Percentiles rank a stretch among this genome's conserved stretches.
These are phyloP conservation scores for Curvularia sp. DNA, from an alignment of 2,329 filamentous ascomycete genomes.

Conservation along the genomic window DNA sequence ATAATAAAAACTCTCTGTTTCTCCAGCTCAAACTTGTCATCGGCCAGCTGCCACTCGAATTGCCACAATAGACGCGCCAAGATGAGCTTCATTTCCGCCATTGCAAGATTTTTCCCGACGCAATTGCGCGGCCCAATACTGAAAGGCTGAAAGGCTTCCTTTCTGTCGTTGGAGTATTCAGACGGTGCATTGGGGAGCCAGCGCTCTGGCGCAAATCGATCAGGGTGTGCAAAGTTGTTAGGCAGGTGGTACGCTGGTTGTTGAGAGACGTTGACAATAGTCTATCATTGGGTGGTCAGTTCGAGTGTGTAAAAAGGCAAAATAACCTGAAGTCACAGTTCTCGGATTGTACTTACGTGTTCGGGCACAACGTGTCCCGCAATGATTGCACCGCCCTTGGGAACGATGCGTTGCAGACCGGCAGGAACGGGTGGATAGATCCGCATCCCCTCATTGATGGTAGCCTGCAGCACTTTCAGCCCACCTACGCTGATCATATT, in stretches of 20 bases:
- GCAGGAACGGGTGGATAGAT: conserved; percentile 25
- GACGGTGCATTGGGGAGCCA: conserved; percentile 24
- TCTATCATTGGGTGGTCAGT: conserved; percentile 1
- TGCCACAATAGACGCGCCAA: conserved; percentile 49
- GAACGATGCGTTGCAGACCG: conserved; percentile 11
- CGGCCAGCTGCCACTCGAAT: conserved; percentile 44
- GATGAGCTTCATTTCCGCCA: conserved; percentile 49
- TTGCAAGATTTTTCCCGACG: conserved; percentile 42
- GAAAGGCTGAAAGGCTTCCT: conserved; percentile 40
- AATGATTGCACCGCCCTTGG: conserved; percentile 20
- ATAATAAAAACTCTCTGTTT: background rate
- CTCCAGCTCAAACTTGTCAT: background rate
- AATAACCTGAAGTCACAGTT: too few relatives aligned
- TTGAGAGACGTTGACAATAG: conserved; percentile 22
- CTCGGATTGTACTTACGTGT: conserved; percentile 13
- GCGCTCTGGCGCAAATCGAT: conserved; percentile 33
- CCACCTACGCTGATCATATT: background rate
- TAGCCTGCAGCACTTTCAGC: conserved; percentile 27
- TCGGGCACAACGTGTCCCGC: conserved; percentile 24
- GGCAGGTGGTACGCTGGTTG: conserved; percentile 25
- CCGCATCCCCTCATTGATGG: conserved; percentile 26
- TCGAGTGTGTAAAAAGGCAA: too few relatives aligned
- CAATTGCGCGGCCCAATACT: conserved; percentile 22
- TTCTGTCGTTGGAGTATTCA: conserved; percentile 37
- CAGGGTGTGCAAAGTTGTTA: conserved; percentile 32